Evolutionary conservation across 1,284 basidiomycete genomes (phyloP), one percentile per base, ranked within the genome.

Genomic region (Naganishia sp.): DNA sequence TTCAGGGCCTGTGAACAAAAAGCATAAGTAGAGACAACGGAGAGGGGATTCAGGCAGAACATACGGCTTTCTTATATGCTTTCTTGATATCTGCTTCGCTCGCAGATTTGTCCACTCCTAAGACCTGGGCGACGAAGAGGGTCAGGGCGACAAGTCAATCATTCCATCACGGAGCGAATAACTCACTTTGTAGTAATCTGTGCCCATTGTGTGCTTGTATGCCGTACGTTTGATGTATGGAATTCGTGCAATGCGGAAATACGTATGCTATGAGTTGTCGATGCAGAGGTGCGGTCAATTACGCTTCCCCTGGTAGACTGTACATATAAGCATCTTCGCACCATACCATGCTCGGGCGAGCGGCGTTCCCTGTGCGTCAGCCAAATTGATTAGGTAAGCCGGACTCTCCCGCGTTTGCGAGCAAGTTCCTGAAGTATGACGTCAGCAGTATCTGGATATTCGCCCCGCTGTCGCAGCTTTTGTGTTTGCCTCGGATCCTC

Each of bases 1-100:
- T 90, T 92, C 75, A 95, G 81, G 49, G 91, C 91, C 87, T 91
- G 72, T 74, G n/a, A 70, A 68, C 70, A 75, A 45, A 39, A 21
- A 50, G 9, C 15, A 4, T 48, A 25, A 31, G 23, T 36, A 10
- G 9, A 9, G 6, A 16, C 15, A 49, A 33, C 10, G 23, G 25
- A 3, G 21, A 11, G 5, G 52, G 33, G 15, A 43, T 11, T 21
- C 6, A 5, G 11, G 9, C 31, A 36, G n/a, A 1, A 64, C 63
- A n/a, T 25, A 52, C 63, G n/a, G 54, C 54, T 56, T 66, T 66
- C 39, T 56, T 66, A 31, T 69, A 69, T 18, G 68, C 68, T 31
- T 66, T 66, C 36, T 69, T 69, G 28, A 69, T 44, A 15, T 60
- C 65, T 36, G 66, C 68, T 31, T 55, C 42, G 18, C 48, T 25